Evolutionary conservation across 345 rosid genomes (phyloP).

Genomic region (Sisymbrium irio): DNA sequence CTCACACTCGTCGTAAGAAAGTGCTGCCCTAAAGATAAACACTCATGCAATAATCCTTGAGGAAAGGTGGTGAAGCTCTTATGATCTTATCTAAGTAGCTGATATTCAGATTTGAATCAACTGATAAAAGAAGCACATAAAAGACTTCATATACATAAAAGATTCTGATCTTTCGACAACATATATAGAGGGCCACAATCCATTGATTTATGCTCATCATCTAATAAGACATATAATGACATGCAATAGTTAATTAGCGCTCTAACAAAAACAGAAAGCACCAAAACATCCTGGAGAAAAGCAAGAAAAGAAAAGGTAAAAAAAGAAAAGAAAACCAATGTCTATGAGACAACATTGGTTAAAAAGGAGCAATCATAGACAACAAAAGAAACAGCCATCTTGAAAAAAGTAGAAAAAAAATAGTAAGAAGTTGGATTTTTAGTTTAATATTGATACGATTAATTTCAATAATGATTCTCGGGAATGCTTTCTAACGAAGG

Average conservation of each 20-base stretch:
- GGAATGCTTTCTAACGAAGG: conserved; percentile 65
- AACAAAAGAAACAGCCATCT: conserved; percentile 3
- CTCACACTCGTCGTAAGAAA: background rate
- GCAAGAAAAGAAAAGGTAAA: background rate
- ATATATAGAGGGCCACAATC: background rate
- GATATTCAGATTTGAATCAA: background rate
- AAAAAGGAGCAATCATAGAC: conserved; percentile 8
- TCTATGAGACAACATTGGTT: conserved; percentile 15
- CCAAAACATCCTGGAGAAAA: conserved; percentile 7
- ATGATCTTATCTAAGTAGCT: background rate
- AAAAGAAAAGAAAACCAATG: background rate
- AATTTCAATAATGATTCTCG: conserved; percentile 38
- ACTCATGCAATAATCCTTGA: background rate
- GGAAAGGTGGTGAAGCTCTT: background rate
- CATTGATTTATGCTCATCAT: background rate
- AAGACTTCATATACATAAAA: background rate
- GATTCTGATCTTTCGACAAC: background rate
- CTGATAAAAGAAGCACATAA: background rate
- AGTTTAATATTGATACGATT: background rate
- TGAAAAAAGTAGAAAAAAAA: background rate
- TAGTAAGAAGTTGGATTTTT: background rate
- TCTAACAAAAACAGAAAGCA: conserved; percentile 36
- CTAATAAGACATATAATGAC: background rate
- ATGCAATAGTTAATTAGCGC: conserved; percentile 12
- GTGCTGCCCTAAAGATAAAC: background rate